Evolutionary conservation across 2,329 filamentous ascomycete genomes (phyloP), one percentile per base, ranked within the genome.

Genomic region (Alternaria novae-zelandiae): DNA sequence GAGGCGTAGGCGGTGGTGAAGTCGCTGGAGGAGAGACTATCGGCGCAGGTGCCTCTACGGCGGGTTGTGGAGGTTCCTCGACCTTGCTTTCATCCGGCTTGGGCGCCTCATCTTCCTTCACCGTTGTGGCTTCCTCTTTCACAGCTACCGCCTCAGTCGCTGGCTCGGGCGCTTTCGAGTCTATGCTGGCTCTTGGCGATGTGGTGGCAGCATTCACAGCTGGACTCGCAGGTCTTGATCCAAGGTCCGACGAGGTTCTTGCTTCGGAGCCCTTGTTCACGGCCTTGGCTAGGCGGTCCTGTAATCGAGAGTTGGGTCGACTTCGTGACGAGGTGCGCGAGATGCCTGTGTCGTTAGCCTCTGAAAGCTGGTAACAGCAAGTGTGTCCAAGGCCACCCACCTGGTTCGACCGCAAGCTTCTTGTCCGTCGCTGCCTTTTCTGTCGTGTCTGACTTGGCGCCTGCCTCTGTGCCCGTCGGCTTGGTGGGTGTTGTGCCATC

Each of bases 271-370:
- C 93, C 63, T 90, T 90, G 4, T 90, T 93, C 73, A 97, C 88
- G 28, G 94, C 96, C 75, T 93, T 92, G 28, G 95, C 95, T 64
- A 99, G 85, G 65, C 94, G 88, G 78, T 97, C 94, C 77, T 97
- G 94, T 46, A 99, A 84, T 56, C 94, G 89, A 72, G 96, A 94
- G 80, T 93, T 96, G 64, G 87, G 83, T 69, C 88, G 87, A 66
- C 85, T 88, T 45, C 86, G 88, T 6, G 91, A 91, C 21, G 90
- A 86, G 68, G 84, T 88, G 74, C 90, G 87, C 54, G 90, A 89
- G 58, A 86, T 80, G 64, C 77, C 84, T 86, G 53, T 17, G 44
- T 20, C 43, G 63, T 78, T 64, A 78, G 74, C 71, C 60, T 51
- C 47, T 49, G 10, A n/a, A 23, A 23, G 46, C 54, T 30, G 59